Evolutionary conservation across 441 rosid species (phyloP).

Genomic region (Croton setiger): DNA sequence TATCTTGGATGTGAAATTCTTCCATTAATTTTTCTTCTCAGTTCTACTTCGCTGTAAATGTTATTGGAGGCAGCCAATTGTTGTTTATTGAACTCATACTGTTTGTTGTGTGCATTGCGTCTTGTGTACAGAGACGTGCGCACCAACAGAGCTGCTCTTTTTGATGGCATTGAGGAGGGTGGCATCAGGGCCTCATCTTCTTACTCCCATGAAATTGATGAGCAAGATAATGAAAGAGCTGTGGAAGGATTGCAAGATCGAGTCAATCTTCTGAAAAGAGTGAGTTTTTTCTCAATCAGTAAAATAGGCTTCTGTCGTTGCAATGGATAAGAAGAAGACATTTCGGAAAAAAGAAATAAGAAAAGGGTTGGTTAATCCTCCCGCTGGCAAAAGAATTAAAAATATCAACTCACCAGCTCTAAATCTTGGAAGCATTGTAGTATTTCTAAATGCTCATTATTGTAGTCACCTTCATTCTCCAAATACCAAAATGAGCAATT

Average conservation of each 20-base stretch:
- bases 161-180: conserved; percentile 97
- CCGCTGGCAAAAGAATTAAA: not conserved
- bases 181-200: conserved; percentile 86
- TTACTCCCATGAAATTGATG: conserved; percentile 79
- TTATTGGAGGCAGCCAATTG: not conserved
- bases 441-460: not conserved
- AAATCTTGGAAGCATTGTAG: not conserved
- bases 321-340: not conserved
- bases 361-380: not conserved
- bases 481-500: conserved; percentile 9
- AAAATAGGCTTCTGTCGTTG: not conserved
- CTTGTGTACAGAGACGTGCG: conserved; percentile 62
- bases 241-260: conserved; percentile 90
- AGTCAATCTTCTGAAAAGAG: conserved; percentile 81
- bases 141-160: conserved; percentile 63
- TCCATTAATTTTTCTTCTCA: not conserved
- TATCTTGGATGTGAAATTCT: conserved; percentile 5
- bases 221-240: conserved; percentile 92
- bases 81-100: conserved; percentile 11
- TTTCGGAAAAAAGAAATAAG: too few species aligned
- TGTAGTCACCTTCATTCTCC: conserved; percentile 1
- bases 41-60: not conserved
- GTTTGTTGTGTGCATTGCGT: not conserved
- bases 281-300: conserved; percentile 35
- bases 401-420: not conserved